Percentiles rank a stretch among this genome's conserved stretches.
Evolutionary conservation across 2,329 filamentous ascomycete genomes (phyloP).

Genomic region (Endocalyx cinctus): DNA sequence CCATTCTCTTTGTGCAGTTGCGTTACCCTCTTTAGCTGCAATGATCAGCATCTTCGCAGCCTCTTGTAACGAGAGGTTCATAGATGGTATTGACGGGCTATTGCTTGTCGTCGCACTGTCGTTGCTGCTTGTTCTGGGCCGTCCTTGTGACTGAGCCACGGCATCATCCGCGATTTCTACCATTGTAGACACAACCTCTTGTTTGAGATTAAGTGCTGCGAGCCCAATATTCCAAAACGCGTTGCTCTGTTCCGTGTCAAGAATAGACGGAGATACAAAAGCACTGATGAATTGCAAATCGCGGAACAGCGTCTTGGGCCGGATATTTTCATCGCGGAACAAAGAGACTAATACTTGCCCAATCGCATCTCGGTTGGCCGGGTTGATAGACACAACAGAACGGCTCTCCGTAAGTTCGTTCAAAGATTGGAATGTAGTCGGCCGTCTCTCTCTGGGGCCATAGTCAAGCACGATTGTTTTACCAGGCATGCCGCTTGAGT

Average conservation of each 20-base stretch:
- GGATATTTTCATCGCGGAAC: constrained; percentile 62
- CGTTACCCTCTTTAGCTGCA: constrained; percentile 85
- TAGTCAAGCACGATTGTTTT: constrained; percentile 54
- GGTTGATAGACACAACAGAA: constrained; percentile 41
- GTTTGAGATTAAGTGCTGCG: constrained; percentile 82
- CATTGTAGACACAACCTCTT: constrained; percentile 81
- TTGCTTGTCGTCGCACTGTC: constrained; percentile 21
- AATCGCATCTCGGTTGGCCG: constrained; percentile 59
- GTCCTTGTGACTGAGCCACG: constrained; percentile 59
- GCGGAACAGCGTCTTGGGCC: constrained; percentile 77
- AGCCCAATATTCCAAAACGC: constrained; percentile 89
- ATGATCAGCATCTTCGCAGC: constrained; percentile 88
- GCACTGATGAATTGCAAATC: constrained; percentile 72
- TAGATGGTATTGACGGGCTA: constrained; percentile 45
- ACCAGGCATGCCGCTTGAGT: constrained; percentile 26
- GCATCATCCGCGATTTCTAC: constrained; percentile 69
- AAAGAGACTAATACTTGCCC: constrained; percentile 62
- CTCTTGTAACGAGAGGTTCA: constrained; percentile 66
- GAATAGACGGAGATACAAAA: constrained; percentile 55
- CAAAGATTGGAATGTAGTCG: constrained; percentile 44
- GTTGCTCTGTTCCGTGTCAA: constrained; percentile 64
- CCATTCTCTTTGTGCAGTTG: constrained; percentile 86
- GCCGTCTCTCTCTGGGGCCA: constrained; percentile 64
- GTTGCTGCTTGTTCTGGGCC: constrained; percentile 23
- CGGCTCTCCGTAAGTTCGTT: constrained; percentile 29